Percentiles rank a stretch among this genome's conserved stretches.
Evolutionary conservation across 495 filamentous ascomycete species (phyloP).

Genomic region (Haplographium delicatum): DNA sequence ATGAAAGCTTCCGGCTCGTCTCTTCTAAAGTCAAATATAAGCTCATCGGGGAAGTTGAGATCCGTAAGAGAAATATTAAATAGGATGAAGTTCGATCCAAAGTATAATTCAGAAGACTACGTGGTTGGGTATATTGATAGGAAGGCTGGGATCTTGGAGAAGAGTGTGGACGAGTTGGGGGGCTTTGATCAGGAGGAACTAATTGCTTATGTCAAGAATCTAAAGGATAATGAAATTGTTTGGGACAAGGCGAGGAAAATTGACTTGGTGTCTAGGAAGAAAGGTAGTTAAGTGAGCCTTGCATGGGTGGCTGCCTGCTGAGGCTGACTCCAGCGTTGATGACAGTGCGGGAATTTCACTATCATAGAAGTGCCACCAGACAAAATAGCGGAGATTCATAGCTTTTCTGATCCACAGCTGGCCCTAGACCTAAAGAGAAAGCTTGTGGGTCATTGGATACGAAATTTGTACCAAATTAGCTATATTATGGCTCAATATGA

Average conservation of each 20-base stretch:
- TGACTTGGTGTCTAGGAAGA: conserved; percentile 9
- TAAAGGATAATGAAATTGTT: conserved; percentile 1
- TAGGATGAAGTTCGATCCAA: conserved; percentile 7
- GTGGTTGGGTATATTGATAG: conserved; percentile 17
- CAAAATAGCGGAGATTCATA: too few relatives aligned
- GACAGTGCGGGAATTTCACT: too few relatives aligned
- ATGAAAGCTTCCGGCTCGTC: not conserved
- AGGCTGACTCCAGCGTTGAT: too few relatives aligned
- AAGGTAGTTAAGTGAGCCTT: too few relatives aligned
- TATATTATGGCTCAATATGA: too few relatives aligned
- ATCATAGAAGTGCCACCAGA: too few relatives aligned
- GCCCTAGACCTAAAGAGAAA: too few relatives aligned
- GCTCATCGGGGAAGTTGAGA: conserved; percentile 5
- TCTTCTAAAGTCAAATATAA: not conserved
- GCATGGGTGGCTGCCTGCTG: too few relatives aligned
- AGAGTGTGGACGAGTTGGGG: conserved; percentile 8
- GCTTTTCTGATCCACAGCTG: too few relatives aligned
- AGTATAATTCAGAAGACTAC: conserved; percentile 5
- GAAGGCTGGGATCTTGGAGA: conserved; percentile 14
- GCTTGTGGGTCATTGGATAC: too few relatives aligned
- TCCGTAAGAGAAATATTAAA: conserved; percentile 14
- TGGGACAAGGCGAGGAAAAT: conserved; percentile 17
- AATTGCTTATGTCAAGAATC: conserved; percentile 13
- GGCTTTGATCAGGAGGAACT: conserved; percentile 8
- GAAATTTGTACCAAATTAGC: too few relatives aligned